Conservation (phyloP, 148 eudicot genomes). For the Rhododendron williamsianum region DNA sequence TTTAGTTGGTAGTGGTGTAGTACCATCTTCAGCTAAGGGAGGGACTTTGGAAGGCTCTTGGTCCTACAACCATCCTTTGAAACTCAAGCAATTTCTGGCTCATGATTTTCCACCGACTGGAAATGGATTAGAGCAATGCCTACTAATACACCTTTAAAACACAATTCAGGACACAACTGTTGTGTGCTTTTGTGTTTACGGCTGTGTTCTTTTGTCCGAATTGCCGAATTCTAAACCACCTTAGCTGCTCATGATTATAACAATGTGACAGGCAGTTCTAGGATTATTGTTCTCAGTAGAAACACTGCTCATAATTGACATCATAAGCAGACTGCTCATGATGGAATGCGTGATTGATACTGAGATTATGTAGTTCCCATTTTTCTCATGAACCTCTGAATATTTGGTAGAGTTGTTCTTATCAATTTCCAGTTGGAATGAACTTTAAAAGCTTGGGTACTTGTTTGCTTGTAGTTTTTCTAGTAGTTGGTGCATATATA, state of each 20-base stretch:
- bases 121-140: too few relatives aligned
- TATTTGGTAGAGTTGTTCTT: not conserved
- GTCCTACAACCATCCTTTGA: too few relatives aligned
- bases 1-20: too few relatives aligned
- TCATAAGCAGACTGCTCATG: not conserved
- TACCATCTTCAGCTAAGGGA: too few relatives aligned
- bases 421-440: not conserved
- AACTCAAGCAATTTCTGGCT: too few relatives aligned
- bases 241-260: not conserved
- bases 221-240: not conserved
- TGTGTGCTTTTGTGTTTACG: not conserved
- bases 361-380: not conserved
- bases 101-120: not conserved
- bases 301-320: not conserved
- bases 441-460: not conserved
- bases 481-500: not conserved
- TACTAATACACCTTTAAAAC: too few relatives aligned
- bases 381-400: not conserved
- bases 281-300: not conserved
- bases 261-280: not conserved
- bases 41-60: too few relatives aligned
- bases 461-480: not conserved
- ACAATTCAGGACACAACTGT: too few relatives aligned
- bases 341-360: not conserved
- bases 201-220: not conserved